Conservation (phyloP, 2,329 filamentous ascomycete species). For the Endoconidiophora polonica region DNA sequence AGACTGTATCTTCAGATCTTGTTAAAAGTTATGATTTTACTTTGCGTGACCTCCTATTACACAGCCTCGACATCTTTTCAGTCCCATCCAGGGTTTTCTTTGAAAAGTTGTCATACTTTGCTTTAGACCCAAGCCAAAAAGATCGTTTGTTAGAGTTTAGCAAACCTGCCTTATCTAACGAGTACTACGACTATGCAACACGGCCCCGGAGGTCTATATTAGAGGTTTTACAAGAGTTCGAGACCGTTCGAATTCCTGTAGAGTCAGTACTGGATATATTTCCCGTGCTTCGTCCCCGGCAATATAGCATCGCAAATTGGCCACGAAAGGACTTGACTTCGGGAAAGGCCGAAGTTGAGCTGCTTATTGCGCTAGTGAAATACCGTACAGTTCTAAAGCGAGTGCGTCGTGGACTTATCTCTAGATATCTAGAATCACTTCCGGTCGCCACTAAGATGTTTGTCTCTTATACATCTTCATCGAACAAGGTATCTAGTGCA, state of each 20-base stretch:
- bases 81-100: slow-evolving; percentile 85
- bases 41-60: slow-evolving; percentile 57
- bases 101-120: slow-evolving; percentile 58
- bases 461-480: slow-evolving; percentile 5
- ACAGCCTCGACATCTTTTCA: slow-evolving; percentile 76
- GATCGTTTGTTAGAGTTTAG: slow-evolving; percentile 74
- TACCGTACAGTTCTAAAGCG: slow-evolving; percentile 78
- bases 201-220: slow-evolving; percentile 78
- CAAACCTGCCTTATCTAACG: slow-evolving; percentile 63
- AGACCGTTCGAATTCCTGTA: slow-evolving; percentile 65
- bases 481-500: slow-evolving; percentile 38
- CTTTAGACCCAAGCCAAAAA: slow-evolving; percentile 53
- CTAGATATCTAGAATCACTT: slow-evolving; percentile 62
- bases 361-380: slow-evolving; percentile 76
- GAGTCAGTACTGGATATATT: slow-evolving; percentile 55
- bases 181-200: slow-evolving; percentile 91
- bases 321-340: slow-evolving; percentile 8
- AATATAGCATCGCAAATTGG: slow-evolving; percentile 75
- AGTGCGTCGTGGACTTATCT: slow-evolving; percentile 75
- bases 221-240: slow-evolving; percentile 83
- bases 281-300: slow-evolving; percentile 68
- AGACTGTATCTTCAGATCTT: slow-evolving; percentile 4
- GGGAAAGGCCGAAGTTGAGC: slow-evolving; percentile 35
- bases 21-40: slow-evolving; percentile 27
- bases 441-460: slow-evolving; percentile 22